These are phyloP conservation scores for Cladosporium sp. DNA, from an alignment of 2,329 filamentous ascomycete genomes.

Conservation along the genomic window DNA sequence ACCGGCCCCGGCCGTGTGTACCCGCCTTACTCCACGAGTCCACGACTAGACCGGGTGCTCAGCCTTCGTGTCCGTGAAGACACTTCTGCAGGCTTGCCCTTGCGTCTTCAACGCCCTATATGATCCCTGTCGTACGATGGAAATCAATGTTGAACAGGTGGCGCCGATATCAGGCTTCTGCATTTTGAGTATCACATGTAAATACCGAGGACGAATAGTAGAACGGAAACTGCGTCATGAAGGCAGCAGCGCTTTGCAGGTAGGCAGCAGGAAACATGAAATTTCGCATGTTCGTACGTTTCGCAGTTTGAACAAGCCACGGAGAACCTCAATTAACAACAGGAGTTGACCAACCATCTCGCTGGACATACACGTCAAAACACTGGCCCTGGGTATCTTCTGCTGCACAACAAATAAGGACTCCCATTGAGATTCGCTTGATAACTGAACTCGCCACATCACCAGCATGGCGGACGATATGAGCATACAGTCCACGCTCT, in stretches of 20 bases:
- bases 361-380: background rate
- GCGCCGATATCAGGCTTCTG: background rate
- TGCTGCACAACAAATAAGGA: background rate
- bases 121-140: background rate
- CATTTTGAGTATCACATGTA: background rate
- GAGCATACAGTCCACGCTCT: slow-evolving; percentile 7
- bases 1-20: slow-evolving; percentile 5
- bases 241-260: too few relatives aligned
- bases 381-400: background rate
- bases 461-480: background rate
- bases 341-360: background rate
- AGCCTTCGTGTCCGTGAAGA: slow-evolving; percentile 9
- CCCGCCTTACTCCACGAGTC: slow-evolving; percentile 8
- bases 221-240: too few relatives aligned
- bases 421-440: background rate
- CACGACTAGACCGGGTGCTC: background rate
- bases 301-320: background rate
- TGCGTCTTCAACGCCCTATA: background rate
- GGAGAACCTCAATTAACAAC: background rate
- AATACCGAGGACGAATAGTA: too few relatives aligned
- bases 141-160: background rate
- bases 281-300: too few relatives aligned
- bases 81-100: background rate
- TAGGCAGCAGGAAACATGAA: too few relatives aligned
- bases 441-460: background rate